Percentiles rank a stretch among this genome's conserved stretches.
Evolutionary conservation across 768 basidiomycete species (phyloP).

Genomic region (Leccinum incarnatum): DNA sequence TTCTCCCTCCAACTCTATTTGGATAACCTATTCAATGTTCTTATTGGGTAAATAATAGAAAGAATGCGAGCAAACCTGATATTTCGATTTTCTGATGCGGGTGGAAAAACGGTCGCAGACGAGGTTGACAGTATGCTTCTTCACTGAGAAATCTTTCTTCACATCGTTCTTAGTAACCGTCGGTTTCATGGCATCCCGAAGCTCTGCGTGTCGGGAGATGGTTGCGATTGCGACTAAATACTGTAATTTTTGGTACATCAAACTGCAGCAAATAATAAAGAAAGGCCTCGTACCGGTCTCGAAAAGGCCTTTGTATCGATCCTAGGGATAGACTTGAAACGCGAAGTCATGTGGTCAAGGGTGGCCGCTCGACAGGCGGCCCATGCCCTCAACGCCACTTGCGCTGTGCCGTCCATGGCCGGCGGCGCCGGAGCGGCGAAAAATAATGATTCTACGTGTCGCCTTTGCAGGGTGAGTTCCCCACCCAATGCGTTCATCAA

Average conservation of each 20-base stretch:
- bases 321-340: conserved; percentile 16
- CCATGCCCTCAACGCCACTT: conserved; percentile 46
- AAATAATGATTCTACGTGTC: conserved; percentile 31
- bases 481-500: conserved; percentile 40
- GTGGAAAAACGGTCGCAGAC: conserved; percentile 43
- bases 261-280: not conserved
- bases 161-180: conserved; percentile 42
- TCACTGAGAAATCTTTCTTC: conserved; percentile 20
- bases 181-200: conserved; percentile 50
- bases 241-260: conserved; percentile 23
- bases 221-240: conserved; percentile 45
- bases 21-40: conserved; percentile 15
- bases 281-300: conserved; percentile 24
- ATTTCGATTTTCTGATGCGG: conserved; percentile 35
- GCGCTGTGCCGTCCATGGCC: conserved; percentile 14
- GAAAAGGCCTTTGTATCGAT: conserved; percentile 29
- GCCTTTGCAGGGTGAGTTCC: conserved; percentile 26
- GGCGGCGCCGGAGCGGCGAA: conserved; percentile 12
- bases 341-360: conserved; percentile 16
- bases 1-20: conserved; percentile 16
- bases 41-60: not conserved
- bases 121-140: conserved; percentile 34
- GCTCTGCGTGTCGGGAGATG: conserved; percentile 43
- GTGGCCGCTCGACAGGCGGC: conserved; percentile 38
- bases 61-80: conserved; percentile 37